These are phyloP conservation scores for Coemansia sp. DNA, from an alignment of 192 early-diverging fungal species.

Conservation along the genomic window DNA sequence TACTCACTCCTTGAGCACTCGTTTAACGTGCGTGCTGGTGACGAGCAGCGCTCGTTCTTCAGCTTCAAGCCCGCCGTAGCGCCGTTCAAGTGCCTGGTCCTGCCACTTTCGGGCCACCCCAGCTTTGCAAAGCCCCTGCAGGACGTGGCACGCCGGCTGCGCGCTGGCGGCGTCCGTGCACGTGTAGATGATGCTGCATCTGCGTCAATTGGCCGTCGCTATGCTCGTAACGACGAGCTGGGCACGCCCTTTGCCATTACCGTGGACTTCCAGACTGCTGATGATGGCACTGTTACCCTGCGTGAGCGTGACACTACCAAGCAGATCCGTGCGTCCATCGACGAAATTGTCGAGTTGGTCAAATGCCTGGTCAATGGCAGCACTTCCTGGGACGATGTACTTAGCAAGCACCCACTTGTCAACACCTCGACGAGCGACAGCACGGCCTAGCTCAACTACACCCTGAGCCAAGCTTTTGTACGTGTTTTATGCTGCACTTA, in stretches of 20 bases:
- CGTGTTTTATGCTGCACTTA: background rate
- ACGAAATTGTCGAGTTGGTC: slow-evolving; percentile 73
- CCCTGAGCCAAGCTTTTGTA: too few species aligned
- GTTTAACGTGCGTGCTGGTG: slow-evolving; percentile 87
- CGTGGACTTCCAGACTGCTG: slow-evolving; percentile 96
- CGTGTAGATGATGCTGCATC: slow-evolving; percentile 87
- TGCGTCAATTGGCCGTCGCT: slow-evolving; percentile 92
- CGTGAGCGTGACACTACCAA: slow-evolving; percentile 95
- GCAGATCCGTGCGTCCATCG: slow-evolving; percentile 86
- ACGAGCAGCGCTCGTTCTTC: slow-evolving; percentile 88
- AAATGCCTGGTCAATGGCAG: slow-evolving; percentile 74
- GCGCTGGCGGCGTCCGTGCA: slow-evolving; percentile 75
- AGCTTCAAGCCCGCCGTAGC: slow-evolving; percentile 92
- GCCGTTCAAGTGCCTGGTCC: slow-evolving; percentile 92
- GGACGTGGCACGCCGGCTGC: slow-evolving; percentile 70
- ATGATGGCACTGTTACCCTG: slow-evolving; percentile 93
- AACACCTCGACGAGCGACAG: slow-evolving; percentile 20
- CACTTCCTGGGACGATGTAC: slow-evolving; percentile 73
- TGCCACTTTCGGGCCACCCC: slow-evolving; percentile 84
- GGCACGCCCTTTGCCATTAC: slow-evolving; percentile 98
- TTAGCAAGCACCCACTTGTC: slow-evolving; percentile 73
- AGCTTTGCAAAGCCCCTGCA: slow-evolving; percentile 75
- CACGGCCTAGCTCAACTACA: background rate
- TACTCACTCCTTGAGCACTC: slow-evolving; percentile 96
- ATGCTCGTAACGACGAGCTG: slow-evolving; percentile 97